Evolutionary conservation across 768 basidiomycete genomes (phyloP).

Genomic region (Naganishia randhawae): DNA sequence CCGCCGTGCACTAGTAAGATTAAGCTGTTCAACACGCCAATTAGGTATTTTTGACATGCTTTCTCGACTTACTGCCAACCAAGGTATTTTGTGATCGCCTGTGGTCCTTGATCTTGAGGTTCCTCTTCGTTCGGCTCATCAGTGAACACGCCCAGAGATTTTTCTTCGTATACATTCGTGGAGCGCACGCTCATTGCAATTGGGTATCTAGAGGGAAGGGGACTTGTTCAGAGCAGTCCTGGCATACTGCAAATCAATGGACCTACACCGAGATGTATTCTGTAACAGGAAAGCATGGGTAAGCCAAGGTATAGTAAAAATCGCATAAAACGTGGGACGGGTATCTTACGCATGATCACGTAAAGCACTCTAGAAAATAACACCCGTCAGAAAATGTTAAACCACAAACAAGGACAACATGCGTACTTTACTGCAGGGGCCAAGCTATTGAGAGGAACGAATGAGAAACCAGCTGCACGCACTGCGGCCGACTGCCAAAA

Average conservation of each 20-base stretch:
- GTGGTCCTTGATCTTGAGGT: slow-evolving; percentile 37
- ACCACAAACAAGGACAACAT: slow-evolving; percentile 58
- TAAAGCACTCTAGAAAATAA: slow-evolving; percentile 59
- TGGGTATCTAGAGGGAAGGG: slow-evolving; percentile 37
- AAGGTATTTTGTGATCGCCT: slow-evolving; percentile 49
- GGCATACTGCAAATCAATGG: neutral
- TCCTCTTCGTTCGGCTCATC: slow-evolving; percentile 53
- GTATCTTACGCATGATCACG: slow-evolving; percentile 66
- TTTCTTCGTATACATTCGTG: slow-evolving; percentile 74
- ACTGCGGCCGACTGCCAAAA: slow-evolving; percentile 73
- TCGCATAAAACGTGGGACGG: slow-evolving; percentile 59
- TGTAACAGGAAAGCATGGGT: neutral
- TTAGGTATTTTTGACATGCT: neutral
- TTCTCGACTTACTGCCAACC: slow-evolving; percentile 45
- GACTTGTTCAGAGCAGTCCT: neutral
- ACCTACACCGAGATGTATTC: slow-evolving; percentile 30
- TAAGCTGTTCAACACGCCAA: neutral
- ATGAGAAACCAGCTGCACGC: slow-evolving; percentile 78
- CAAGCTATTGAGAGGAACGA: slow-evolving; percentile 67
- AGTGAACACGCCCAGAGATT: slow-evolving; percentile 74
- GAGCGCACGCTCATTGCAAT: slow-evolving; percentile 67
- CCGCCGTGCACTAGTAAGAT: slow-evolving; percentile 37
- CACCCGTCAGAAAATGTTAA: slow-evolving; percentile 51
- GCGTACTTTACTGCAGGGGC: slow-evolving; percentile 74
- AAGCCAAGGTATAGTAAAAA: slow-evolving; percentile 31